These are phyloP conservation scores for Chaetomium tenue DNA, from an alignment of 495 filamentous ascomycete species.

Conservation along the genomic window DNA sequence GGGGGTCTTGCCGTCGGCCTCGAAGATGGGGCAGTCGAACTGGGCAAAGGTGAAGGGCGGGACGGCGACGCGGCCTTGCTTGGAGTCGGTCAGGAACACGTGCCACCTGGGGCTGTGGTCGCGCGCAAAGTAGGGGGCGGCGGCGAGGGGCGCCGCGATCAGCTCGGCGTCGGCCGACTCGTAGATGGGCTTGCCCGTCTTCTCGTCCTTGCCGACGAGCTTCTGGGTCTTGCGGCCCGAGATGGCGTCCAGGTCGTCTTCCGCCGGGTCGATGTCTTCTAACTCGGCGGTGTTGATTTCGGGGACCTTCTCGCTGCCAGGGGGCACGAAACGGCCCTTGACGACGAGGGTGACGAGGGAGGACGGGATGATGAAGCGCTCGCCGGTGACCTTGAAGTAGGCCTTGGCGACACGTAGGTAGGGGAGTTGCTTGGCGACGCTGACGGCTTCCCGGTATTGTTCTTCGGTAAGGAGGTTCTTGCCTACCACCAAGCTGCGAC, in stretches of 20 bases:
- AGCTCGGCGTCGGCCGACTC: constrained; percentile 53
- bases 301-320: constrained; percentile 71
- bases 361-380: constrained; percentile 87
- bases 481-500: constrained; percentile 66
- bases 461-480: constrained; percentile 68
- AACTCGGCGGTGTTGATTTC: constrained; percentile 72
- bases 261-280: constrained; percentile 86
- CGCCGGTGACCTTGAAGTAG: constrained; percentile 97
- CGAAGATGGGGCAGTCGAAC: constrained; percentile 83
- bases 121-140: constrained; percentile 83
- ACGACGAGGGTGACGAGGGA: constrained; percentile 91
- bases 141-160: constrained; percentile 75
- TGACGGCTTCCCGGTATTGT: constrained; percentile 72
- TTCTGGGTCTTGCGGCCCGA: constrained; percentile 72
- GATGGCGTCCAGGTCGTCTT: constrained; percentile 86
- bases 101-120: constrained; percentile 90
- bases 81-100: constrained; percentile 87
- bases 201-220: constrained; percentile 54
- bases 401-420: constrained; percentile 82
- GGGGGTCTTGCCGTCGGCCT: constrained; percentile 64
- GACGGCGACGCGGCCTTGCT: constrained; percentile 91
- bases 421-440: constrained; percentile 78
- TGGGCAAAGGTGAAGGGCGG: constrained; percentile 87
- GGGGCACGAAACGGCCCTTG: constrained; percentile 91
- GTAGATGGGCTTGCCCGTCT: constrained; percentile 50